Base-by-base conservation (phyloP, 2,329 filamentous ascomycete genomes). In the Talaromyces pinophilus region DNA sequence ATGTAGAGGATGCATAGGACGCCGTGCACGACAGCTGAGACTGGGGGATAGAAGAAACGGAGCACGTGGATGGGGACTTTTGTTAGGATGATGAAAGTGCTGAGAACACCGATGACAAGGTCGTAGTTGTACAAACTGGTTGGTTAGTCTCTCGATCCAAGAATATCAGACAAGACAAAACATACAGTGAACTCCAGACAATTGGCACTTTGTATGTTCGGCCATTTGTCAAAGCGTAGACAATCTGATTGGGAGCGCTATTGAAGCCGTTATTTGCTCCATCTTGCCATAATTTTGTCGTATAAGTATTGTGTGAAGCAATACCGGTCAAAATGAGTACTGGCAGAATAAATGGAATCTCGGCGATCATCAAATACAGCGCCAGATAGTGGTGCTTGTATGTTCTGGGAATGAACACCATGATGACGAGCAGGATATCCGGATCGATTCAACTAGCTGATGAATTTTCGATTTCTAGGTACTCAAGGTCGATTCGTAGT, bases 231-330 rank as follows among this genome's bases (percentile, higher is more conserved):
- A 82, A 81, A 13, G 84, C 83, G 71, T 89, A 89, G 1, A 89
- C 69, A 0, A 84, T 78, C 61, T 83, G 81, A 64, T 81, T 80
- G 3, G 87, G 86, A 35, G 84, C 81, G 70, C 86, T 88, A 74
- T 89, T 89, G 79, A 87, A 89, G 35, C 87, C 87, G 73, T 86
- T 83, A 67, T 85, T 80, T 44, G 82, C 83, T 59, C 87, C 87
- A 73, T 88, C 85, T 71, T 85, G 81, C 87, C 87, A 89, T 40
- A 89, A 76, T 67, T 83, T 85, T 4, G 84, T 86, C 50, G 85
- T 83, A 73, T 89, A 89, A 61, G 84, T 79, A 73, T 89, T 82
- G 62, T 87, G 86, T 57, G 84, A 82, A 61, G 87, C 87, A 70
- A 89, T 87, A 50, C 87, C 87, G 70, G 86, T 87, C 17, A 89